Base-by-base conservation (phyloP, 1,139 yeast genomes). In the Sugiyamaella japonica region DNA sequence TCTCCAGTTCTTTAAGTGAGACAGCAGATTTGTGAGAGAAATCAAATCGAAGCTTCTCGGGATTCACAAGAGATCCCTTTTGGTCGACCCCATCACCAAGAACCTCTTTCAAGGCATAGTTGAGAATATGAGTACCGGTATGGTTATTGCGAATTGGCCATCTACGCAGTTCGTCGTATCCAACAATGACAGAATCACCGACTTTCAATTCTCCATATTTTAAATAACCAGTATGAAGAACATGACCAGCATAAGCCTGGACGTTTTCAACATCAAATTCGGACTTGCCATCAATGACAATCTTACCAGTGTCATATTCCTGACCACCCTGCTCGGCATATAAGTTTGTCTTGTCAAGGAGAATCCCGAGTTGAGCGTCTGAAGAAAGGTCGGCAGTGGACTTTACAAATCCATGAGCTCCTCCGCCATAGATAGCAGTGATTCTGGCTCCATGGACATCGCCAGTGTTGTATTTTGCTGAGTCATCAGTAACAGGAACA, bases 271-370 rank as follows among this genome's bases (percentile, higher is more conserved):
- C 98, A 57, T 82, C 83, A 72, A 93, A 93, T 71, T 91, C 97
- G 56, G 90, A 78, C 63, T 76, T 76, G 51, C 96, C 97, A 67
- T 90, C 98, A 66, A 89, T 83, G 50, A 90, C 93, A 62, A 93
- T 78, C 72, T 83, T 87, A 73, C 99, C 99, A 45, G 95, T 87
- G 70, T 93, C 99, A 69, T 81, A 86, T 73, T 89, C 97, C 78
- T 93, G 99, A 68, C 99, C 99, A 82, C 99, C 99, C 75, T 89
- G 96, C 75, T 93, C 99, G 50, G 99, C 98, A 69, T 93, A 93
- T 75, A 93, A 89, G 69, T 96, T 95, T 36, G 98, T 88, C 72
- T 82, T 85, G 72, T 93, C 96, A 59, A 93, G 79, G 54, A 93
- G 72, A 54, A 93, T 74, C 70, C 99, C 99, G 61, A 81, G 75